A percentile compares a stretch with the other conserved stretches of the same genome.
These are phyloP conservation scores for Pythium insidiosum DNA, from an alignment of 352 stramenopile genomes.

Conservation along the genomic window DNA sequence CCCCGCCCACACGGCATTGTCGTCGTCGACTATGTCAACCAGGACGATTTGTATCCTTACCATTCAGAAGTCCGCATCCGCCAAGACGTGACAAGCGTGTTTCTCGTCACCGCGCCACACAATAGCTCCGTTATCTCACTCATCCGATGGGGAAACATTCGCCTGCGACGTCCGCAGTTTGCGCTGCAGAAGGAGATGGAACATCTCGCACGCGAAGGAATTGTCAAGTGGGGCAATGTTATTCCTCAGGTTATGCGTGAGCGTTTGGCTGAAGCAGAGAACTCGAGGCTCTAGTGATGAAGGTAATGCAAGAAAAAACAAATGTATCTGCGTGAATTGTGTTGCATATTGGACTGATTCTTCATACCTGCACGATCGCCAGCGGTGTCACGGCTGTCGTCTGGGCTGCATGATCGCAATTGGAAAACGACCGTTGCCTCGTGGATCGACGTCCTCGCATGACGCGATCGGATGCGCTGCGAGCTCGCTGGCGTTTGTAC, in stretches of 20 bases:
- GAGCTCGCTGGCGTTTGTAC: too few relatives aligned
- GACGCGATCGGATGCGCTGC: too few relatives aligned
- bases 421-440: too few relatives aligned
- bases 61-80: neutral
- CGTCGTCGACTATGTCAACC: constrained; percentile 2
- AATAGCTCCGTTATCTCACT: neutral
- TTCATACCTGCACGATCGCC: too few relatives aligned
- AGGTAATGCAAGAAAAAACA: too few relatives aligned
- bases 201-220: neutral
- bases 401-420: too few relatives aligned
- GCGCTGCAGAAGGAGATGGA: neutral
- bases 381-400: too few relatives aligned
- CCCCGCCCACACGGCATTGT: neutral
- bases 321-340: too few relatives aligned
- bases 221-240: neutral
- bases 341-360: too few relatives aligned
- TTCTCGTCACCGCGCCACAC: neutral
- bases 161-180: constrained; percentile 3
- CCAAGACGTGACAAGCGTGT: neutral
- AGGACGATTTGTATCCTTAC: constrained; percentile 9
- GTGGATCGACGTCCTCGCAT: too few relatives aligned
- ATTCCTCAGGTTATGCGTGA: constrained; percentile 3
- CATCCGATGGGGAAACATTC: constrained; percentile 2
- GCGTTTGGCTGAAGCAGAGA: too few relatives aligned
- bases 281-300: too few relatives aligned